Conservation (phyloP, 1,284 basidiomycete species). For the Pseudozyma sp. region DNA sequence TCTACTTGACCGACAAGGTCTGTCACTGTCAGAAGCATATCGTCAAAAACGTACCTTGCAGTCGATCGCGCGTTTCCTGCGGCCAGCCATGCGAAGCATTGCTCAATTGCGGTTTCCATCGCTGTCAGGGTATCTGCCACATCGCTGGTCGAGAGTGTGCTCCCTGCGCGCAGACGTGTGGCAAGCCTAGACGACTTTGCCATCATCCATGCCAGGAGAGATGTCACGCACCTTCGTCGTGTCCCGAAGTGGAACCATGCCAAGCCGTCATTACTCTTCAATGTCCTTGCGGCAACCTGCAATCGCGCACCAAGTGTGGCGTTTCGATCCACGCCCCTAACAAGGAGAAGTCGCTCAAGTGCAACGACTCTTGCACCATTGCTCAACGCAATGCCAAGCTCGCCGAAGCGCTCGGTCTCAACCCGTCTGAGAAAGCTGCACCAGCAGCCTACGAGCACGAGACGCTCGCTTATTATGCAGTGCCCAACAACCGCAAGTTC, state of each 20-base stretch:
- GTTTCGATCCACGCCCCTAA: conserved; percentile 48
- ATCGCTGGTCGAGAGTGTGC: conserved; percentile 55
- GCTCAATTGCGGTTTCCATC: conserved; percentile 64
- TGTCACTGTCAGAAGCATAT: conserved; percentile 65
- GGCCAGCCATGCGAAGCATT: conserved; percentile 59
- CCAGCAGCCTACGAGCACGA: conserved; percentile 47
- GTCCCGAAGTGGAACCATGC: conserved; percentile 62
- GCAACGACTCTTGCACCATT: conserved; percentile 63
- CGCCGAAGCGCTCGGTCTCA: conserved; percentile 66
- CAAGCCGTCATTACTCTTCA: conserved; percentile 58
- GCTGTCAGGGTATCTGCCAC: conserved; percentile 63
- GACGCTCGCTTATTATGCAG: conserved; percentile 55
- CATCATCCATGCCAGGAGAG: conserved; percentile 60
- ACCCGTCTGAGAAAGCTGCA: conserved; percentile 46
- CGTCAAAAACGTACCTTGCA: conserved; percentile 65
- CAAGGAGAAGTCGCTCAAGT: conserved; percentile 58
- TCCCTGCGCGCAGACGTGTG: conserved; percentile 62
- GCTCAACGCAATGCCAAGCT: conserved; percentile 67
- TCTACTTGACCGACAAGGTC: conserved; percentile 61
- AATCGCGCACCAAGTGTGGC: conserved; percentile 55
- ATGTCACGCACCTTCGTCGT: conserved; percentile 65
- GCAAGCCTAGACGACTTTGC: conserved; percentile 60
- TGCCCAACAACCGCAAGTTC: conserved; percentile 51
- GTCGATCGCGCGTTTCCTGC: conserved; percentile 59
- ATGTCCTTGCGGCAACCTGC: conserved; percentile 65